Base-by-base conservation (phyloP, 805 yeast genomes). In the Spathaspora gorwiae region DNA sequence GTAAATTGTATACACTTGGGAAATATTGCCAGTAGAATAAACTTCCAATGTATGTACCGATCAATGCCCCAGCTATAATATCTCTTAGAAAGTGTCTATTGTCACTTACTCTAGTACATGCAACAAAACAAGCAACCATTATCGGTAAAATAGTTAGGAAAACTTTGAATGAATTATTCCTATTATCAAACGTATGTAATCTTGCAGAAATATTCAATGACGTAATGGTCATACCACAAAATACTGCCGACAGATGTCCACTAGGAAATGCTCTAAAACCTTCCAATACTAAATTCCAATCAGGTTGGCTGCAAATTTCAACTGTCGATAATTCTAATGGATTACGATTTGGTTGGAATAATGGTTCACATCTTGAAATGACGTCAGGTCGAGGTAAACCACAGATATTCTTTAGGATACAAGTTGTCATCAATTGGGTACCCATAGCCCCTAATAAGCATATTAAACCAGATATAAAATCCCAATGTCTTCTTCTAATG, bases 31-130 rank as follows among this genome's bases (percentile, higher is more conserved):
- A 51, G 47, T 73, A 75, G 36, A 68, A 63, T 44, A 66, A 44
- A n/a, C 54, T 44, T 0, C 70, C 73, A 31, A 60, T 50, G 2
- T 39, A 14, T 0, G 62, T 39, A 0, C 80, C 80, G 37, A 75
- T 62, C 0, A 61, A 4, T 0, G 64, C 54, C 2, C 80, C 80
- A 9, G 53, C 55, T 6, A 70, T 42, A 9, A 75, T 66, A 52
- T 75, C 80, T 24, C 57, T 27, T 3, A 70, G 42, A 44, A 64
- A 70, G 52, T 75, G 79, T 32, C 78, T 55, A 50, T 74, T 70
- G 48, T 75, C 80, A n/a, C 79, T 70, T n/a, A 69, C 58, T 44
- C 79, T 55, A 2, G 79, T 66, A 19, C 66, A 59, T 0, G 75
- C 53, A 2, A 75, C 65, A 37, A 57, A 54, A 1, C 60, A 40